Percentiles rank a stretch among this genome's conserved stretches.
Conservation (phyloP, 2,329 filamentous ascomycete genomes). For the Phoma sp. region DNA sequence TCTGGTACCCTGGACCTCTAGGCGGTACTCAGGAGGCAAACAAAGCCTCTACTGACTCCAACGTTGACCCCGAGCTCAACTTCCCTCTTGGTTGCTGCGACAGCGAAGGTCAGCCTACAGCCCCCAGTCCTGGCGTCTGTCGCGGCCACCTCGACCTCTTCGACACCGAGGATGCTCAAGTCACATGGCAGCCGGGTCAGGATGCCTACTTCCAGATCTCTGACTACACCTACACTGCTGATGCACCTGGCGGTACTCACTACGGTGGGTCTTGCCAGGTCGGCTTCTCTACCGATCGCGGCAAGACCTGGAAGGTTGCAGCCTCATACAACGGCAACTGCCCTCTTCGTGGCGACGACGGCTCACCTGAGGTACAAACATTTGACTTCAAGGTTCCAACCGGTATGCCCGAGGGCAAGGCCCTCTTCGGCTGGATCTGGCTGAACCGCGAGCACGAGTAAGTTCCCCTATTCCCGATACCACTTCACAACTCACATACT, state of each 20-base stretch:
- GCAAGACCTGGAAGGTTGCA: conserved; percentile 55
- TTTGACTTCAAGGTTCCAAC: conserved; percentile 56
- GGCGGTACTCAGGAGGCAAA: conserved; percentile 56
- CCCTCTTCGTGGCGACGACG: conserved; percentile 51
- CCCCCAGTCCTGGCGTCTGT: conserved; percentile 48
- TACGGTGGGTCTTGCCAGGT: conserved; percentile 58
- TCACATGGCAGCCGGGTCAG: conserved; percentile 54
- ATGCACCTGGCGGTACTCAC: conserved; percentile 50
- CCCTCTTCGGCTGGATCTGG: conserved; percentile 58
- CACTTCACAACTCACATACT: too few relatives aligned
- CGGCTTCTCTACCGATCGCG: conserved; percentile 54
- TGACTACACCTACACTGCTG: conserved; percentile 44
- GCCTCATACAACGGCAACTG: conserved; percentile 58
- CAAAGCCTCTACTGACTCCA: conserved; percentile 25
- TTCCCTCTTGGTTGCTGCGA: conserved; percentile 58
- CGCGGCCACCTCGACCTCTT: conserved; percentile 55
- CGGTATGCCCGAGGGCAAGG: conserved; percentile 52
- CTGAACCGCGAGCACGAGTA: conserved; percentile 55
- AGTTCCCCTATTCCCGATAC: too few relatives aligned
- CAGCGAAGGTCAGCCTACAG: conserved; percentile 41
- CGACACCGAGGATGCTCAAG: conserved; percentile 53
- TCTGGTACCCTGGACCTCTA: conserved; percentile 54
- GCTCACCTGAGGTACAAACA: conserved; percentile 51
- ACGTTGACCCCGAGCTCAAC: conserved; percentile 43
- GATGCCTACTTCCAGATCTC: conserved; percentile 50